Base-by-base conservation (phyloP, 345 rosid species). In the Brassica incana region DNA sequence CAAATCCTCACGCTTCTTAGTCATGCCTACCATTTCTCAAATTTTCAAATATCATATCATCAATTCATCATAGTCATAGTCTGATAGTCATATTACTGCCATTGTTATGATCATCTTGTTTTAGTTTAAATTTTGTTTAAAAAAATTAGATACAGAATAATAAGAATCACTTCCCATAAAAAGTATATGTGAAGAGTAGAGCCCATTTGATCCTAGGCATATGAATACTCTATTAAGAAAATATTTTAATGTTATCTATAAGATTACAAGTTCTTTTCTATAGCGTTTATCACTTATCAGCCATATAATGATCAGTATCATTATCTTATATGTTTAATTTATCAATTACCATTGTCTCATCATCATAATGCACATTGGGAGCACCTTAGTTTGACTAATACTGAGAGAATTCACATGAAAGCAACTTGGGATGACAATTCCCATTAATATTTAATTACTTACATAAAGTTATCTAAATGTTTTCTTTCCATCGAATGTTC, bases 331-430 rank as follows among this genome's bases (percentile, higher is more conserved):
- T 63, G 29, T 20, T 35, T 33, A 5, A 1, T 4, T 25, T 38
- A 65, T 63, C 18, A 72, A 43, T 65, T 67, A 61, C 23, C 38
- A 67, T 33, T 67, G 61, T 67, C 64, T 32, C n/a, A 74, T 74
- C 78, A 69, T 52, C 79, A 68, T 36, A 54, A 63, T 63, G 29
- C 66, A 74, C 71, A 52, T 33, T 73, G 54, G 58, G 35, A 79
- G 78, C 78, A 79, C 74, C 65, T 79, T 33, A 73, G 70, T 73
- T 73, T 73, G 78, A 73, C 77, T 20, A 75, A 54, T 4, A 52
- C 64, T 33, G 52, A 75, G 35, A 65, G 23, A 52, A 50, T 33
- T 50, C 78, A 75, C 78, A 65, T 65, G 71, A 75, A 65, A 75
- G 72, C 78, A 75, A 18, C 68, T 67, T 59, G 16, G 73, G 27